Percentiles rank a stretch among this genome's conserved stretches.
These are phyloP conservation scores for Debaryomyces hansenii DNA, from an alignment of 805 yeast genomes.

Conservation along the genomic window DNA sequence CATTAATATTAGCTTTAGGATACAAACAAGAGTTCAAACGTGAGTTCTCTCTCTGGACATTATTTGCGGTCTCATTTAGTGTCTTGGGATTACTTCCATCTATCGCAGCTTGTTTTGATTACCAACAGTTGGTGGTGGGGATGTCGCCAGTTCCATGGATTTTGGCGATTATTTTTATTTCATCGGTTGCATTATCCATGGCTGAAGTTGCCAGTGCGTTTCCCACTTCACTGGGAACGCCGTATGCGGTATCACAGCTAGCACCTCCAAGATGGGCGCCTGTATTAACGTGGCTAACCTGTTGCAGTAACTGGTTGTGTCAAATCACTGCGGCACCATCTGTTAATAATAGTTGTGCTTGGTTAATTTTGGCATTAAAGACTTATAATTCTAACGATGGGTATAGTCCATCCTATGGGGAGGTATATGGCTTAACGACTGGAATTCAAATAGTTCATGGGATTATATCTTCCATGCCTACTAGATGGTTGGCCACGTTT, in stretches of 20 bases:
- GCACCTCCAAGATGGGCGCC: constrained; percentile 57
- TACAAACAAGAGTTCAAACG: constrained; percentile 65
- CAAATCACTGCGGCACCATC: constrained; percentile 65
- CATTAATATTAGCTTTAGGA: constrained; percentile 56
- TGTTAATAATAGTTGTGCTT: constrained; percentile 56
- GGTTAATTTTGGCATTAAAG: constrained; percentile 54
- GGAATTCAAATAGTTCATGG: constrained; percentile 52
- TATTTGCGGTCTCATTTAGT: constrained; percentile 63
- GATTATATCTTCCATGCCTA: constrained; percentile 51
- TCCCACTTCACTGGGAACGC: constrained; percentile 70
- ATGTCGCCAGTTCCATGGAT: constrained; percentile 63
- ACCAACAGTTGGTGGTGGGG: constrained; percentile 61
- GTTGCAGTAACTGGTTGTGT: constrained; percentile 66
- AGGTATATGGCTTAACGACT: constrained; percentile 50
- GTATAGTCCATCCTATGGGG: constrained; percentile 48
- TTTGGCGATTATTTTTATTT: constrained; percentile 54
- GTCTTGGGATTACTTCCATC: constrained; percentile 67
- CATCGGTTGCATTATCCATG: constrained; percentile 59
- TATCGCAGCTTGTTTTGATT: constrained; percentile 60
- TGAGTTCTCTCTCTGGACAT: constrained; percentile 55
- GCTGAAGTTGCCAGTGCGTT: constrained; percentile 66
- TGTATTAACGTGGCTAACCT: constrained; percentile 58
- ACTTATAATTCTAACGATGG: constrained; percentile 33
- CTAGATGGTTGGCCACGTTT: constrained; percentile 52
- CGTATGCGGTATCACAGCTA: constrained; percentile 64